Evolutionary conservation across 331 rosid genomes (phyloP), one percentile per base, ranked within the genome.

Genomic region (Acacia concinna): DNA sequence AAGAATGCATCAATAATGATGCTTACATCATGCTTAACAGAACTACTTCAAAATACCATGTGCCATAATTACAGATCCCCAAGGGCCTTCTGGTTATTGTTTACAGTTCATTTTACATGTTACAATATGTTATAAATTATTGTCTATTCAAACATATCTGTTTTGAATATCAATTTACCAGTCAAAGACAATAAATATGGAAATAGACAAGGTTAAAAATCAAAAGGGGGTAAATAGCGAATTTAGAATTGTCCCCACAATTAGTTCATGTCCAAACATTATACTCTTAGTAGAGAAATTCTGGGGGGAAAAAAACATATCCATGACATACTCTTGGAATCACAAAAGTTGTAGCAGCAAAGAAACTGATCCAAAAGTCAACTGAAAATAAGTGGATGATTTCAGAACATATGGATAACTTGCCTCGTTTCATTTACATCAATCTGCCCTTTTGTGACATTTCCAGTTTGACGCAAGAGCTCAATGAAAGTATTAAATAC

Each of bases 401-500:
- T 46, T 41, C 60, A 76, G 40, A 78, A 71, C 68, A 76, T 51
- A 56, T 60, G 68, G 71, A 66, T 60, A 76, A 81, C 92, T 90
- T 85, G 88, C 99, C 99, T 96, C 38, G 79, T 82, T 85, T 96
- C 97, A 86, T 93, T 84, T 35, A 84, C 79, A 82, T 96, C 99
- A 77, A 79, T 76, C 84, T 91, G 99, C 73, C 97, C 99, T 71
- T 90, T 93, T n/a, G 99, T 89, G 73, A 96, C 97, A 78, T 96
- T 96, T 81, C 99, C 98, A 60, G 99, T 96, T 87, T 96, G 99
- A 82, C 96, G 98, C 89, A 96, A 82, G 77, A 96, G 91, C 88
- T 96, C 99, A 74, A 85, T 91, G 88, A 96, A 96, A 27, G 99
- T 93, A 84, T 82, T 96, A 80, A 96, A 96, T 73, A 96, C 89